Percentiles rank a stretch among this genome's conserved stretches.
Conservation (phyloP, 2,329 filamentous ascomycete species). For the Stagonosporopsis cucurbitacearum region DNA sequence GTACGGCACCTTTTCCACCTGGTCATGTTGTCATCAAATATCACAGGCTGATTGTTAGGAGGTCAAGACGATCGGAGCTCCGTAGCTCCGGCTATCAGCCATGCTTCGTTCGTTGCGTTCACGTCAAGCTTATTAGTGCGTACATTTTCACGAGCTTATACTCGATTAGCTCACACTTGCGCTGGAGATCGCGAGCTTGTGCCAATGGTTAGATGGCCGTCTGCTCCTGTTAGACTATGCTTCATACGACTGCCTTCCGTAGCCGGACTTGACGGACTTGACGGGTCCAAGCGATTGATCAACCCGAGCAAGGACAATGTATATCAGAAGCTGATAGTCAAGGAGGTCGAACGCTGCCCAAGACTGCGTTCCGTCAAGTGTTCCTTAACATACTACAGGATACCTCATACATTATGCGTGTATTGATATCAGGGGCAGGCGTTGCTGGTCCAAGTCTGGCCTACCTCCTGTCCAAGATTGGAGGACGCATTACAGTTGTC, state of each 20-base stretch:
- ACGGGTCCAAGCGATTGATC: not conserved
- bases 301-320: not conserved
- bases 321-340: not conserved
- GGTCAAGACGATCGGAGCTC: not conserved
- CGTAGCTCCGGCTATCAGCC: not conserved
- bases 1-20: not conserved
- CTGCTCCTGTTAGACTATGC: not conserved
- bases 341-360: not conserved
- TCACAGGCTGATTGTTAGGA: not conserved
- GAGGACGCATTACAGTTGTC: constrained; percentile 46
- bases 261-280: not conserved
- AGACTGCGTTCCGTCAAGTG: not conserved
- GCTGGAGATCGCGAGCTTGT: not conserved
- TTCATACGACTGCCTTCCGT: not conserved
- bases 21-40: not conserved
- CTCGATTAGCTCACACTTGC: constrained; percentile 3
- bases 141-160: constrained; percentile 2
- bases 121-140: constrained; percentile 2
- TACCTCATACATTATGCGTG: constrained; percentile 32
- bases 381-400: no score
- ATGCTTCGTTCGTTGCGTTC: not conserved
- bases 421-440: constrained; percentile 43
- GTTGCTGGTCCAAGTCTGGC: constrained; percentile 49
- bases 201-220: not conserved
- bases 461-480: constrained; percentile 34